Evolutionary conservation across 2,329 filamentous ascomycete species (phyloP).

Genomic region (Sporothrix pseudoabietina): DNA sequence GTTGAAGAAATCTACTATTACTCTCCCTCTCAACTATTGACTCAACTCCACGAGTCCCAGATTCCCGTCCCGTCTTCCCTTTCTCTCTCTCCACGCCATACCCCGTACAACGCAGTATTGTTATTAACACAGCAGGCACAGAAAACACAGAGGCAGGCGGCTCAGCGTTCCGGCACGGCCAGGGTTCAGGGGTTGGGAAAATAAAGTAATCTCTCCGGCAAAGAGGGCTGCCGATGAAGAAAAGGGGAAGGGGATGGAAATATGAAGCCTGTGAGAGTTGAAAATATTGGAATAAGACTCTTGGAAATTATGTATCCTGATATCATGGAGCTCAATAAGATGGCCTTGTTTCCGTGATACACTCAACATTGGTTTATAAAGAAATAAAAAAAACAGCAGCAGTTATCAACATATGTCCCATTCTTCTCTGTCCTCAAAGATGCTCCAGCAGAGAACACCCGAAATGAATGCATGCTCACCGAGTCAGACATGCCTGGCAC

Average conservation of each 20-base stretch:
- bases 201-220: slow-evolving; percentile 21
- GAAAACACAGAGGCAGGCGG: background rate
- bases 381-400: no score
- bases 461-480: background rate
- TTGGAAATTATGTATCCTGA: no score
- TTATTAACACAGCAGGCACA: background rate
- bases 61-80: background rate
- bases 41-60: background rate
- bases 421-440: background rate
- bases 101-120: background rate
- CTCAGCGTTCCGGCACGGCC: slow-evolving; percentile 21
- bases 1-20: background rate
- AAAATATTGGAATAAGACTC: background rate
- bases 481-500: background rate
- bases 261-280: background rate
- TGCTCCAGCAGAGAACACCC: background rate
- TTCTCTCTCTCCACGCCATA: background rate
- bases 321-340: no score
- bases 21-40: no score
- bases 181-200: slow-evolving; percentile 14
- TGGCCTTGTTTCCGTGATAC: no score
- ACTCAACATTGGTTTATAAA: no score
- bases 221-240: slow-evolving; percentile 2
- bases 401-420: no score
- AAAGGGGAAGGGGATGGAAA: background rate